Evolutionary conservation across 257 asterid genomes (phyloP), one percentile per base, ranked within the genome.

Genomic region (Linderniella brevidens): DNA sequence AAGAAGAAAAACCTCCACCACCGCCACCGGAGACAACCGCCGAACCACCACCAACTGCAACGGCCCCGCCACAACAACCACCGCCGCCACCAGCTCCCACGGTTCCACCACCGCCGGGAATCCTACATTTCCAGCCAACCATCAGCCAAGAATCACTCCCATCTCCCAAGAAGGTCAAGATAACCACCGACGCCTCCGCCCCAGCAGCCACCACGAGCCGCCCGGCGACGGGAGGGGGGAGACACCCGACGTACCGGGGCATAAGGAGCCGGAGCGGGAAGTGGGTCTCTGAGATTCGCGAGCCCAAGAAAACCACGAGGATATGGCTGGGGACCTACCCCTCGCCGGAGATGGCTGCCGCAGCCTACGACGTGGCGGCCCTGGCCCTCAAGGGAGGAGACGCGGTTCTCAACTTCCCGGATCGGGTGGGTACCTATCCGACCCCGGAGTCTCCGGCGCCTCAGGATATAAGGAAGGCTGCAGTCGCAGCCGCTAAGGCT

Each of bases 181-280:
- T 6, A 45, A 8, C 49, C 20, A 15, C 20, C 20, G 49, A 19
- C 29, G 8, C 19, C 1, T 3, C 29, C 36, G 14, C 49, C 16
- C 50, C 79, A 8, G 8, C 47, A 46, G 25, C 47, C 49, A 38
- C 73, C 9, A 12, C 60, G 5, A 17, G 56, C 55, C 54, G 58
- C 4, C 56, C 57, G 5, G 13, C 56, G 42, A 20, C 15, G 56
- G 65, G n/a, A 64, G 56, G 36, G 72, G 62, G 67, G n/a, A 66
- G 55, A 17, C 79, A 75, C 75, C 59, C 76, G 0, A 1, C 18
- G 0, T 46, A 17, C 51, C 1, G 35, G 32, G 51, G 51, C 12
- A 46, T 46, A 8, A 17, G 51, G 10, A 17, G 35, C 51, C 32
- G 51, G 1, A 46, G 51, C 51, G 51, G 51, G 32, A 46, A 46